Percentiles rank a stretch among this genome's conserved stretches.
Evolutionary conservation across 2,329 filamentous ascomycete genomes (phyloP).

Genomic region (Fusarium sulawesiense): DNA sequence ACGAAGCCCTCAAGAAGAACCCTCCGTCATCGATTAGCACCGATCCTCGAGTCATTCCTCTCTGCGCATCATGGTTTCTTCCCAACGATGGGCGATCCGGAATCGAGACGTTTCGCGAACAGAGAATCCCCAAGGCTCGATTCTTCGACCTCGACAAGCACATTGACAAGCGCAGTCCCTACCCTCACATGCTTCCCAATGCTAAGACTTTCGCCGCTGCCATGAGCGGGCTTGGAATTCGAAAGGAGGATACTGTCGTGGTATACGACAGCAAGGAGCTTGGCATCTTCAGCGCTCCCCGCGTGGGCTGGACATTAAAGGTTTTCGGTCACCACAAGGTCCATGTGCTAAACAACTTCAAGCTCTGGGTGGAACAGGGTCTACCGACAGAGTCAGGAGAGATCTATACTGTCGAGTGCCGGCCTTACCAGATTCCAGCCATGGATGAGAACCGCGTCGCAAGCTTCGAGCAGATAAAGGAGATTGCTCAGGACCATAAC

Average conservation of each 20-base stretch:
- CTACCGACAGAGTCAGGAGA: constrained; percentile 84
- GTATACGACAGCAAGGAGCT: constrained; percentile 93
- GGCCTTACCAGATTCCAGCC: constrained; percentile 72
- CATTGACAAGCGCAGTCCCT: constrained; percentile 87
- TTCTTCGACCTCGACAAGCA: constrained; percentile 97
- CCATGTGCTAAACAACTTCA: constrained; percentile 95
- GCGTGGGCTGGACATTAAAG: constrained; percentile 92
- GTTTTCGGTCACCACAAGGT: constrained; percentile 91
- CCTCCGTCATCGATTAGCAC: constrained; percentile 82
- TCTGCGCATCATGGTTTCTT: constrained; percentile 96
- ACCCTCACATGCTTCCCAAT: constrained; percentile 95
- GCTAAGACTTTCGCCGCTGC: constrained; percentile 84
- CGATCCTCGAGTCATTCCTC: constrained; percentile 83
- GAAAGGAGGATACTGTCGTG: constrained; percentile 87
- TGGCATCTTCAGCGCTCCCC: constrained; percentile 92
- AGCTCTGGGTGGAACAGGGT: constrained; percentile 88
- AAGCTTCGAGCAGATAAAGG: constrained; percentile 83
- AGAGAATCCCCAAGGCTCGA: constrained; percentile 86
- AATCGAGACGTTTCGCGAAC: constrained; percentile 80
- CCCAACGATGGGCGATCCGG: constrained; percentile 90
- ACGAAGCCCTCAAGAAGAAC: constrained; percentile 84
- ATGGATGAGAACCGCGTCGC: constrained; percentile 74
- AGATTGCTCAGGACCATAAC: constrained; percentile 78
- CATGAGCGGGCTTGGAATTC: constrained; percentile 90
- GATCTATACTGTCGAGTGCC: constrained; percentile 74